Base-by-base conservation (phyloP, 495 filamentous ascomycete genomes). In the Immersiella caudata region DNA sequence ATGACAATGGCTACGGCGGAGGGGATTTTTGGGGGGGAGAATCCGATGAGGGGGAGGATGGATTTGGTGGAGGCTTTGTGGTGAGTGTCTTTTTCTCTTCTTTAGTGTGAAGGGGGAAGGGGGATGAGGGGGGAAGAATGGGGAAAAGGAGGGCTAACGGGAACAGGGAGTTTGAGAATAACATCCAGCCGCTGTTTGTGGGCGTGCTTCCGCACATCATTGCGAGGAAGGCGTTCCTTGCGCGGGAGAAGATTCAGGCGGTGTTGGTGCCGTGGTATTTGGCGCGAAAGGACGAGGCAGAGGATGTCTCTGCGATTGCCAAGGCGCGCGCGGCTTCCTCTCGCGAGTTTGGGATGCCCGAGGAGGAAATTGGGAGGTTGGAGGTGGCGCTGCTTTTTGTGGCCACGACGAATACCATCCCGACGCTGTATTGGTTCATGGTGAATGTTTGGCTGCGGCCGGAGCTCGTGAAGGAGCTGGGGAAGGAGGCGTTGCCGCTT, bases 221-320 rank as follows among this genome's bases (percentile, higher is more conserved):
- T 1, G 78, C 78, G 25, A 75, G 71, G n/a, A 73, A 71, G 56
- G 78, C 73, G 50, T 75, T 67, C 57, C 7, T 18, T 11, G 73
- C 60, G 21, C 72, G 78, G 11, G 62, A 49, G 6, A 60, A 56
- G 20, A 60, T 79, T 57, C 60, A 68, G 36, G 20, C 35, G 6
- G 67, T 27, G 18, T 59, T 71, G 8, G 22, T 35, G 2, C 7
- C 29, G 59, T 71, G 61, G 54, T 71, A 67, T 54, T 4, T 16
- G 2, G 60, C 67, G 6, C 20, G 60, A 7, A 22, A 70, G 12
- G 68, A 69, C 52, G 25, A 50, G 0, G 52, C 36, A 22, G 25
- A 57, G 24, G 55, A 56, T 33, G 66, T 55, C 8, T 50, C 64
- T 29, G 35, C 56, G 25, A 24, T 72, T 50, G 54, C 56, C 40